Evolutionary conservation across 352 stramenopile species (phyloP), one percentile per base, ranked within the genome.

Genomic region (Globisporangium middletonii): DNA sequence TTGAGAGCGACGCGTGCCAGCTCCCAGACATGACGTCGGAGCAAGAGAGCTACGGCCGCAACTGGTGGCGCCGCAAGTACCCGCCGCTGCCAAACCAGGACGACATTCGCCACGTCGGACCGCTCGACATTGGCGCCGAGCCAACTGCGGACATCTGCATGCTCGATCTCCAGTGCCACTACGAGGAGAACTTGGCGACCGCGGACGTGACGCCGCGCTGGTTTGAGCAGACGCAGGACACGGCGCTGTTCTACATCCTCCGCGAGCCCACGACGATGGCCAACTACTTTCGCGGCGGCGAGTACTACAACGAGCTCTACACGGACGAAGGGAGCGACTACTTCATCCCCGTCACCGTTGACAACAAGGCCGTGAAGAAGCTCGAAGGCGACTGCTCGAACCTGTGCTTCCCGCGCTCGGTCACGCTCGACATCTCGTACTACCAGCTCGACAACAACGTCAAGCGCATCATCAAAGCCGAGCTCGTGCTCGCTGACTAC

Each of bases 351-450:
- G 92, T 98, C 15, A 92, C 75, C 2, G 86, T 99, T 2, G 79
- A 98, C 57, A 92, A 92, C 62, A 69, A 64, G 11, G 88, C 89
- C 2, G 74, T 87, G 18, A 63, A 82, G 4, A 65, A 79, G 16
- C 64, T 97, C 9, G 73, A 86, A 55, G 90, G 82, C 8, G 95
- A 93, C 26, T 99, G 96, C 72, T 82, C 75, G n/a, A 79, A 68
- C 2, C 57, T 85, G 19, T 99, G 96, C 59, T 98, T 97, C 60
- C 96, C 96, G 12, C 82, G 96, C 23, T 88, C 71, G 0, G 85
- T 99, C 15, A 97, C 86, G 8, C 65, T 99, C 2, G 75, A 97
- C 35, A 89, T 99, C 23, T 73, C 77, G 18, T 99, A 99, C 72
- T 98, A 98, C 57, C 97, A 99, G 63, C 37, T 97, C 7, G 68